Conservation (phyloP, 164 flowering plant genomes). For the Stephania japonica region DNA sequence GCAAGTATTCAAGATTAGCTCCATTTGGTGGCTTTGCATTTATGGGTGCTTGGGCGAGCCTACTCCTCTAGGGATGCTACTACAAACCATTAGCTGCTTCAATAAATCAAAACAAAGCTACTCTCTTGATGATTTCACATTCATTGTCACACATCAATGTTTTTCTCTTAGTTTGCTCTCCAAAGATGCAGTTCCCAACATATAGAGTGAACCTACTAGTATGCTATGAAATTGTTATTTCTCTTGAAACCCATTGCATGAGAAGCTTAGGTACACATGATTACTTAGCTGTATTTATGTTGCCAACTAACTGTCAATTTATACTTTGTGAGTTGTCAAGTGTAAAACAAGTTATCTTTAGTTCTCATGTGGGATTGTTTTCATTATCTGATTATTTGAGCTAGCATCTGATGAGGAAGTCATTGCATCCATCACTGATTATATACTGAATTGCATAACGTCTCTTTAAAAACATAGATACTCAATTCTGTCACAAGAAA, state of each 20-base stretch:
- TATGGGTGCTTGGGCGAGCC: conserved; percentile 85
- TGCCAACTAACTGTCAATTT: background rate
- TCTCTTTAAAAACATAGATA: background rate
- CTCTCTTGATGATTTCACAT: background rate
- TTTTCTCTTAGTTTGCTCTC: background rate
- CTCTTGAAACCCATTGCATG: background rate
- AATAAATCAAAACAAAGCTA: background rate
- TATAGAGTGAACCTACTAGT: background rate
- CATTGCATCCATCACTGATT: no score
- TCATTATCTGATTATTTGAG: background rate
- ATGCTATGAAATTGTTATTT: background rate
- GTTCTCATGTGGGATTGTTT: background rate
- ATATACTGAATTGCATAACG: background rate
- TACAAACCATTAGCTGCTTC: background rate
- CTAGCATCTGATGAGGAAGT: background rate
- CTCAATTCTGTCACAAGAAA: background rate
- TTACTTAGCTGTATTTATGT: background rate
- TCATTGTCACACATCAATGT: background rate
- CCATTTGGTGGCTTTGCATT: conserved; percentile 94
- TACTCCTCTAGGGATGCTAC: conserved; percentile 46
- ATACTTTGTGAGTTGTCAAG: background rate
- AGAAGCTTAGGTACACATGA: background rate
- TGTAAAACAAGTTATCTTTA: background rate
- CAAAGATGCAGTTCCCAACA: background rate
- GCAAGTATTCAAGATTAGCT: conserved; percentile 60